Evolutionary conservation across 1,139 yeast genomes (phyloP).

Genomic region (Zhuliangozyma blackwelliae): DNA sequence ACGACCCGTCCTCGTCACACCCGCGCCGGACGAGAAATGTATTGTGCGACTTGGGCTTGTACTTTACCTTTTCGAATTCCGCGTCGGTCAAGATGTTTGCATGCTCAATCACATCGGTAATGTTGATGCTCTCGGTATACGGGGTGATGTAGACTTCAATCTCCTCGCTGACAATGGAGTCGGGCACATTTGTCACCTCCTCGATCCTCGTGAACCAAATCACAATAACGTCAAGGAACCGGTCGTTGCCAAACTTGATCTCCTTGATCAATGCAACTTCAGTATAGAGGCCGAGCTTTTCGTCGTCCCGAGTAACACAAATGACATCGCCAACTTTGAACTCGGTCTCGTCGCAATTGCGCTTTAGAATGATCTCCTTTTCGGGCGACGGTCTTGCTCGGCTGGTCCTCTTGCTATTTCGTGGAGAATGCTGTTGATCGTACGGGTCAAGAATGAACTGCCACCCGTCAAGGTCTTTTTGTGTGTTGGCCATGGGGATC

Average conservation of each 20-base stretch:
- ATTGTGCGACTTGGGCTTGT: conserved; percentile 22
- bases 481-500: conserved; percentile 25
- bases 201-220: conserved; percentile 28
- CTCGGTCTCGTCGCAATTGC: conserved; percentile 33
- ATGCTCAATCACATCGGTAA: conserved; percentile 25
- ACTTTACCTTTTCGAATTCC: conserved; percentile 25
- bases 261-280: conserved; percentile 39
- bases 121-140: conserved; percentile 26
- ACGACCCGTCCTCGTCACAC: conserved; percentile 28
- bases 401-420: conserved; percentile 11
- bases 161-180: conserved; percentile 1
- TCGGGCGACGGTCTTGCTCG: conserved; percentile 2
- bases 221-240: conserved; percentile 34
- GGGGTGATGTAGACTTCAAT: conserved; percentile 45
- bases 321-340: conserved; percentile 40
- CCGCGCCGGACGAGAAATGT: conserved; percentile 38
- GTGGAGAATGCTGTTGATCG: conserved; percentile 10
- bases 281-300: conserved; percentile 10
- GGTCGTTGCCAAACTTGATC: conserved; percentile 35
- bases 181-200: conserved; percentile 18
- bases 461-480: conserved; percentile 32
- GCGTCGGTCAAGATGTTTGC: conserved; percentile 30
- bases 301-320: conserved; percentile 17
- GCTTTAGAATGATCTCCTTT: conserved; percentile 17
- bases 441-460: conserved; percentile 15